Evolutionary conservation across 768 basidiomycete species (phyloP), one percentile per base, ranked within the genome.

Genomic region (Auricularia heimuer): DNA sequence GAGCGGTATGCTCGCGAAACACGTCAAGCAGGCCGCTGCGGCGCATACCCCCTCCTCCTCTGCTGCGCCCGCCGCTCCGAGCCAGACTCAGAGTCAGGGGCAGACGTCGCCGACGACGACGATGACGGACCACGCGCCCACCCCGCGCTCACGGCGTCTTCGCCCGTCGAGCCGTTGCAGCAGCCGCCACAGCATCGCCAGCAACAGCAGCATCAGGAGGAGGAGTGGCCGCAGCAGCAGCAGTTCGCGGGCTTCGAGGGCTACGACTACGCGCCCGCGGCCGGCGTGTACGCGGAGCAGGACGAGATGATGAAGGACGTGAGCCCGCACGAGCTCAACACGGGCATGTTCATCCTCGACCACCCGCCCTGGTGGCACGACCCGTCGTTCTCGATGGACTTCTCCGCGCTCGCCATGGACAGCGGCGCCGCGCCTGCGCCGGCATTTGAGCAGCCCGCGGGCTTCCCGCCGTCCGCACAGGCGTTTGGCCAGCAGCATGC

Each of bases 1-100:
- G 6, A 84, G 86, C 0, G 80, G 85, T n/a, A 77, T 92, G 34
- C 77, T 92, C 21, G 82, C 84, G 36, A 82, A 82, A 64, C 66
- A 68, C 44, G 56, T 60, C 56, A 60, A 60, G 56, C 56, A 33
- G 34, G 24, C 56, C 18, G 47, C 21, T 18, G 21, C 47, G 6
- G 21, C 47, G 14, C 11, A 8, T 10, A 10, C 47, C 10, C 47
- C 8, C 11, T 18, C 8, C 10, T 18, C 8, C 11, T 6, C 47
- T 21, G 10, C 47, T 18, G 18, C 47, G 18, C 47, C 47, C 47
- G 47, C 18, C 47, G 47, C 47, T 8, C 47, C 11, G 47, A 51
- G 14, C 18, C 4, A 45, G 11, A 10, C 44, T 29, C 29, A 29
- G 29, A 29, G 29, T 29, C 29, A 29, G 29, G 29, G 29, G 44